Evolutionary conservation across 2,329 filamentous ascomycete genomes (phyloP), one percentile per base, ranked within the genome.

Genomic region (Phaeosphaeriaceae sp.): DNA sequence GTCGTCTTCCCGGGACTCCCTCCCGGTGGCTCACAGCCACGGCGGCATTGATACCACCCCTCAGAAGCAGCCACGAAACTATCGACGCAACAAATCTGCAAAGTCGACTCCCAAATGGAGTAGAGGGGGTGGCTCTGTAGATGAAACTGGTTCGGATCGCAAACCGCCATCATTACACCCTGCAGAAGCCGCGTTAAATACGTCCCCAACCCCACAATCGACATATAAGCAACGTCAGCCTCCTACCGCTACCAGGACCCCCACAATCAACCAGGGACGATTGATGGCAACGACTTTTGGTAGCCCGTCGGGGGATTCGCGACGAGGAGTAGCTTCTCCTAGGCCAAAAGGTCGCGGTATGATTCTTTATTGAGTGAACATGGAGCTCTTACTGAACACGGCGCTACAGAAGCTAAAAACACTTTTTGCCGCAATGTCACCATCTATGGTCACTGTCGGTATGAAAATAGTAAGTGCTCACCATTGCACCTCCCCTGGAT

Each of bases 381-480:
- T 35, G 23, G 12, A 23, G 15, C 17, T 42, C 21, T n/a, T 37
- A 63, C 65, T 71, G 54, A 70, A 26, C 5, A 26, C 26, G 18
- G 34, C 43, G 26, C 26, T 51, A 55, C 64, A 76, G 89, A 89
- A 73, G 79, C 84, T 43, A 95, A 93, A 76, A 92, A 95, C 71
- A 96, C 90, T 6, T 83, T 93, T 48, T 97, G 92, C 77, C 88
- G 92, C 68, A 96, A 97, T 76, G 88, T 97, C 54, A 83, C 92
- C 54, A 96, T 97, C 65, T 96, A 96, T 73, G 92, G 92, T 47
- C 89, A 93, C 75, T 97, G 92, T 74, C 88, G 91, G 58, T 96
- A 92, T 75, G 90, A 95, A 77, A 90, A 95, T 70, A 91, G 90
- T 72, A 59, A 66, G 69, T 70, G 30, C 38, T 28, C 40, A 8